Conservation (phyloP, 2,329 filamentous ascomycete species). For the Verticillium nonalfalfae region DNA sequence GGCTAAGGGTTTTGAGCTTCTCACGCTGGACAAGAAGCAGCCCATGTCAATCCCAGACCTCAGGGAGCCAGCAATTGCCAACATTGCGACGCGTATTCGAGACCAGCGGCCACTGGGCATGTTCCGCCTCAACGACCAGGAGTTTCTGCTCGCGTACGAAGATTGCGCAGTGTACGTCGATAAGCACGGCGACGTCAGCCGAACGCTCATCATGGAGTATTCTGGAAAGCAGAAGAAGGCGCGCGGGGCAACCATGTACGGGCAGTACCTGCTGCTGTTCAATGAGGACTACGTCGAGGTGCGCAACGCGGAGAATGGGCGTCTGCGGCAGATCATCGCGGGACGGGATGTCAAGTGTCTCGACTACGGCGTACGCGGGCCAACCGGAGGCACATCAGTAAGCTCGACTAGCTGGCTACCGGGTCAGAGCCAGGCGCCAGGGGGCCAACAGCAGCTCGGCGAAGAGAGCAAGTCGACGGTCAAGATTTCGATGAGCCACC, state of each 20-base stretch:
- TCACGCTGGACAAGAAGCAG: constrained; percentile 95
- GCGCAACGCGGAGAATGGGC: constrained; percentile 90
- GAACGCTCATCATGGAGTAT: constrained; percentile 96
- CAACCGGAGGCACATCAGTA: constrained; percentile 42
- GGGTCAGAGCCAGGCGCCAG: constrained; percentile 22
- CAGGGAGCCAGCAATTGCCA: constrained; percentile 68
- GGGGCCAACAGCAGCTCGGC: constrained; percentile 21
- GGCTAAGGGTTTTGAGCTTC: constrained; percentile 86
- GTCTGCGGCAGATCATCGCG: constrained; percentile 88
- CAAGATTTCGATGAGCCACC: constrained; percentile 94
- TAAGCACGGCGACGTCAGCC: constrained; percentile 92
- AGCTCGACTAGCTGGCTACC: constrained; percentile 20
- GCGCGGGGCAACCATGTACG: constrained; percentile 79
- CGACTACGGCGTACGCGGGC: constrained; percentile 71
- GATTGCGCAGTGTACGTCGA: constrained; percentile 97
- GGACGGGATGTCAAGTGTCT: constrained; percentile 85
- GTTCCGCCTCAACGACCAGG: constrained; percentile 89
- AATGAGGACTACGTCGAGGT: constrained; percentile 97
- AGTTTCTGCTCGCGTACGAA: constrained; percentile 90
- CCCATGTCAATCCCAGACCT: constrained; percentile 90
- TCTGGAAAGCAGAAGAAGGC: constrained; percentile 81
- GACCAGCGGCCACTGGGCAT: constrained; percentile 86
- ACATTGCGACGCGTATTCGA: constrained; percentile 77
- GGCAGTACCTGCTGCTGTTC: constrained; percentile 86
- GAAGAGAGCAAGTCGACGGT: constrained; percentile 64